Conservation (phyloP, 1,284 basidiomycete genomes). For the Somion occarium region DNA sequence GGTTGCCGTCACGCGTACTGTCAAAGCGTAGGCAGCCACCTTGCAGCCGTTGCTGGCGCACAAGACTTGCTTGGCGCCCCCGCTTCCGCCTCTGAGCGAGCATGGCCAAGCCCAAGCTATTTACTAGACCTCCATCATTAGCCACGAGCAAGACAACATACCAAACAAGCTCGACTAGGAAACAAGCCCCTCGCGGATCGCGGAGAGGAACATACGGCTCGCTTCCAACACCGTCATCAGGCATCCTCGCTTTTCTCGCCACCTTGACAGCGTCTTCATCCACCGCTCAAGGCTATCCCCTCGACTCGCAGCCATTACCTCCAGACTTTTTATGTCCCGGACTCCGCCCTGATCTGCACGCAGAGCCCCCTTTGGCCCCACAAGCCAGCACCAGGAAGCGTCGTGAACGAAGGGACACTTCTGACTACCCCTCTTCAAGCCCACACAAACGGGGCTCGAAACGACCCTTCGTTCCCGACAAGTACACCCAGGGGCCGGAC, state of each 20-base stretch:
- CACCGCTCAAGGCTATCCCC: slow-evolving; percentile 41
- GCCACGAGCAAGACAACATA: slow-evolving; percentile 10
- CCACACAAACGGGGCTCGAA: slow-evolving; percentile 6
- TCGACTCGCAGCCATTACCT: slow-evolving; percentile 33
- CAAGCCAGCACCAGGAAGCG: slow-evolving; percentile 4
- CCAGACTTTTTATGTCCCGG: slow-evolving; percentile 61
- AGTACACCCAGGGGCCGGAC: slow-evolving; percentile 51
- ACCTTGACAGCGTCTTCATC: slow-evolving; percentile 44
- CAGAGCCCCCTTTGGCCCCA: slow-evolving; percentile 9
- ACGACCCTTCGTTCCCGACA: slow-evolving; percentile 42
- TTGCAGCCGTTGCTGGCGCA: background rate
- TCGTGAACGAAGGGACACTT: background rate
- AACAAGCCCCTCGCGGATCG: background rate
- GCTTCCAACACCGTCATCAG: slow-evolving; percentile 31
- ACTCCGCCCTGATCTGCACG: slow-evolving; percentile 21
- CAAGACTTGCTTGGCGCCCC: slow-evolving; percentile 17
- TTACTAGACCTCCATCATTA: slow-evolving; percentile 7
- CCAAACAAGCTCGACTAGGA: background rate
- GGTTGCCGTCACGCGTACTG: background rate
- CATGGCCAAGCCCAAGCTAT: slow-evolving; percentile 25
- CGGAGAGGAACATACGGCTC: background rate
- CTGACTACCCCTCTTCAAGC: background rate
- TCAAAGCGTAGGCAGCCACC: background rate
- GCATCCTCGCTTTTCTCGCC: slow-evolving; percentile 50
- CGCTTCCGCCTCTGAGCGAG: slow-evolving; percentile 12